phyloP scores from a whole-genome alignment of 768 basidiomycete genomes.

The Crepidotus variabilis region DNA sequence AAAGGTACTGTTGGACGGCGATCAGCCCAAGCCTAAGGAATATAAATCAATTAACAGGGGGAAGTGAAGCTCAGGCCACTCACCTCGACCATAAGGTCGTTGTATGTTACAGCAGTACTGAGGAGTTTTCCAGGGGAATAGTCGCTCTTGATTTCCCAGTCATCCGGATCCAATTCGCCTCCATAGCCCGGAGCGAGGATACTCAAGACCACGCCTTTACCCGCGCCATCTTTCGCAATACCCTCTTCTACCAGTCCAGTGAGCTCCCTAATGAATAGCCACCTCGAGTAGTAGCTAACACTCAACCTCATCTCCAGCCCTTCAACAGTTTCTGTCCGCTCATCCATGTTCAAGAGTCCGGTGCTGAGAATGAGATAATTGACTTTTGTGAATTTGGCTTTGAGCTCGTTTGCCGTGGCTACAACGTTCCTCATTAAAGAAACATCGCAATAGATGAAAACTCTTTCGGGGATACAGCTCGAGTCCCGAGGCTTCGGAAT shows the following conservation, averaged over 20 bases:
- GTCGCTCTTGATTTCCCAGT: slow-evolving; percentile 43
- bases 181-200: slow-evolving; percentile 32
- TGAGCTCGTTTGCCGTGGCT: slow-evolving; percentile 25
- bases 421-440: slow-evolving; percentile 42
- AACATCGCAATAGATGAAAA: slow-evolving; percentile 45
- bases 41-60: too few species aligned
- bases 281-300: slow-evolving; percentile 49
- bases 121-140: slow-evolving; percentile 30
- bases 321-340: slow-evolving; percentile 29
- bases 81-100: slow-evolving; percentile 47
- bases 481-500: slow-evolving; percentile 29
- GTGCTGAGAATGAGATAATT: slow-evolving; percentile 47
- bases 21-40: slow-evolving; percentile 34
- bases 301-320: slow-evolving; percentile 30
- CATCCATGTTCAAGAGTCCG: slow-evolving; percentile 37
- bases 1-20: slow-evolving; percentile 34
- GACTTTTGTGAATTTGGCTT: slow-evolving; percentile 35
- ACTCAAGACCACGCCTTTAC: slow-evolving; percentile 47
- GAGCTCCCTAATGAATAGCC: slow-evolving; percentile 43
- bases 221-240: slow-evolving; percentile 29
- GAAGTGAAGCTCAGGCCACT: too few species aligned
- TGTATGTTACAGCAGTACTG: slow-evolving; percentile 34
- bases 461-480: slow-evolving; percentile 18
- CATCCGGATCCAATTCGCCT: slow-evolving; percentile 34
- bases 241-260: slow-evolving; percentile 40